Evolutionary conservation across 176 grass and related monocot genomes (phyloP).

Genomic region (Avena sativa): DNA sequence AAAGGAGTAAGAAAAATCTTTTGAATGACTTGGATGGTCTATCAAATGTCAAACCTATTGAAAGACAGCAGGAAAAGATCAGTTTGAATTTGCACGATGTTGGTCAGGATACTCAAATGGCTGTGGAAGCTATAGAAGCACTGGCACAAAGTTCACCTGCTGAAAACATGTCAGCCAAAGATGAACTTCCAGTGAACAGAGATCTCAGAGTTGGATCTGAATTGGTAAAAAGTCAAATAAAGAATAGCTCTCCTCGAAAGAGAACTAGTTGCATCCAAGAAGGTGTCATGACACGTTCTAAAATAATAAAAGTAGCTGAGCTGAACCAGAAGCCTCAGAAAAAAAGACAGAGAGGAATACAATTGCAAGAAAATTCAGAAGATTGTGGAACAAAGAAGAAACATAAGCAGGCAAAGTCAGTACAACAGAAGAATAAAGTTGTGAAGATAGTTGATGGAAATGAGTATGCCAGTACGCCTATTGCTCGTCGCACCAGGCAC

Average conservation of each 20-base stretch:
- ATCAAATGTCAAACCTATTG: conserved; percentile 51
- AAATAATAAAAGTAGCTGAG: conserved; percentile 47
- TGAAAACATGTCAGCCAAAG: conserved; percentile 48
- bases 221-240: conserved; percentile 35
- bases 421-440: conserved; percentile 47
- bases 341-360: conserved; percentile 3
- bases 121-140: conserved; percentile 78
- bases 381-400: conserved; percentile 29
- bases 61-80: conserved; percentile 45
- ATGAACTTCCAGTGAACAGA: conserved; percentile 33
- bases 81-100: conserved; percentile 47
- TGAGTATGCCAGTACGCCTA: conserved; percentile 46
- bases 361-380: conserved; percentile 47
- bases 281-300: conserved; percentile 49
- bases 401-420: conserved; percentile 49
- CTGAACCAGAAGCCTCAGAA: conserved; percentile 28
- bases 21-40: conserved; percentile 59
- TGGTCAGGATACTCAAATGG: conserved; percentile 88
- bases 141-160: conserved; percentile 59
- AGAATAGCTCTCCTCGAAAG: conserved; percentile 38
- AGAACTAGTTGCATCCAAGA: conserved; percentile 39
- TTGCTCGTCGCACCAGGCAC: conserved; percentile 54
- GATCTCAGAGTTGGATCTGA: conserved; percentile 25
- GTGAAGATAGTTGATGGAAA: conserved; percentile 46
- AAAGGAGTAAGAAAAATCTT: conserved; percentile 62